Base-by-base conservation (phyloP, 2,329 filamentous ascomycete species). In the Pestalotiopsis fici region DNA sequence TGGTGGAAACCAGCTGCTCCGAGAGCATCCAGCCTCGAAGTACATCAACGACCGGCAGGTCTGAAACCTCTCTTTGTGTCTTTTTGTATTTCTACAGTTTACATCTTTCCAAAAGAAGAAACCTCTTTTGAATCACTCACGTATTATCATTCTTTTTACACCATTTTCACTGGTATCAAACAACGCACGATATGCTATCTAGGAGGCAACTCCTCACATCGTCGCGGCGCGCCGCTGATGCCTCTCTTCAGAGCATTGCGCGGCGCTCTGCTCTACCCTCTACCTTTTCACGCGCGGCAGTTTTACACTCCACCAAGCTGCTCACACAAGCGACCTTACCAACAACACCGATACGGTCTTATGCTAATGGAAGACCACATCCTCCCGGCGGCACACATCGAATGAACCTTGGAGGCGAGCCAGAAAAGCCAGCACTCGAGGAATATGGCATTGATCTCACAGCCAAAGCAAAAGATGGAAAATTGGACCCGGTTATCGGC, bases 401-500 rank as follows among this genome's bases (percentile, higher is more conserved):
- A 71, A 98, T 98, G 95, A 90, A 98, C 77, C 81, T 98, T 77
- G 88, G 93, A 66, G 89, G 85, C 31, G 88, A 87, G 73, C 86
- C 87, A 57, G 85, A 98, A 79, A 97, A 98, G 80, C 85, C 95
- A 2, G 95, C 96, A 0, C 82, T 98, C 64, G 95, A 98, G 79
- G 89, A 97, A 78, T 99, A 91, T 75, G 96, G 96, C 67, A 86
- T 98, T 69, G 95, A 99, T 77, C 84, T 99, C 65, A 98, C 96
- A 1, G 92, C 89, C 13, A 89, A 88, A 74, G 96, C 96, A 23
- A 93, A 88, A 77, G 91, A 92, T 61, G 96, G 96, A 54, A 98
- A 97, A 77, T 86, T 99, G 3, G 96, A 99, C 76, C 96, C 96
- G 0, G 95, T 98, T 15, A 98, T 99, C 75, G 96, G 96, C 23